Conservation (phyloP, 2,329 filamentous ascomycete species). For the Venturia aucupariae region DNA sequence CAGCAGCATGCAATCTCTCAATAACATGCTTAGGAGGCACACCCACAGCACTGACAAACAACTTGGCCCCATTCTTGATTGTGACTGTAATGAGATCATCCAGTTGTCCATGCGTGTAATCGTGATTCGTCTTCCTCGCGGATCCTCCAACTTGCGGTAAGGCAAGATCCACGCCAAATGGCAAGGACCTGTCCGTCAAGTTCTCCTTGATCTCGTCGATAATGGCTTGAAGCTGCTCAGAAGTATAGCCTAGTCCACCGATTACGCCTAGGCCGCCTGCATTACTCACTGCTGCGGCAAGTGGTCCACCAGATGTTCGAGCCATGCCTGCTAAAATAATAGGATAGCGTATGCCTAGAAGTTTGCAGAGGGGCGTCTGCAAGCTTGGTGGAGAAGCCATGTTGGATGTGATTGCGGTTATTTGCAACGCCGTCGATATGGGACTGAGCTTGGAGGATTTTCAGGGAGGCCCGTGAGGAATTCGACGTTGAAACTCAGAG, state of each 20-base stretch:
- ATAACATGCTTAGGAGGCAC: constrained; percentile 69
- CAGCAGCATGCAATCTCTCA: constrained; percentile 65
- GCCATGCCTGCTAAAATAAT: constrained; percentile 94
- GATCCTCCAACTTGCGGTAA: constrained; percentile 78
- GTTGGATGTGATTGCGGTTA: neutral
- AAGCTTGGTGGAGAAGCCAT: constrained; percentile 38
- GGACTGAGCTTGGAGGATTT: neutral
- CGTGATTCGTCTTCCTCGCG: constrained; percentile 86
- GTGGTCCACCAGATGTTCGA: constrained; percentile 64
- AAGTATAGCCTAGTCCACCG: constrained; percentile 63
- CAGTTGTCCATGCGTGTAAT: constrained; percentile 84
- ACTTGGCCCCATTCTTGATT: constrained; percentile 69
- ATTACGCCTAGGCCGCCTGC: constrained; percentile 68
- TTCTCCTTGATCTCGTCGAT: constrained; percentile 77
- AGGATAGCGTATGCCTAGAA: constrained; percentile 78
- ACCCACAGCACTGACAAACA: constrained; percentile 85
- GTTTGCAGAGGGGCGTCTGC: constrained; percentile 65
- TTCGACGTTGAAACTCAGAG: neutral
- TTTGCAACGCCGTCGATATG: neutral
- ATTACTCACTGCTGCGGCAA: constrained; percentile 82
- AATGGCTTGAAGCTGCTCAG: constrained; percentile 65
- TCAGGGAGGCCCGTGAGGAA: neutral
- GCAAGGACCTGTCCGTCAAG: constrained; percentile 56
- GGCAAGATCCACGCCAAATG: constrained; percentile 87
- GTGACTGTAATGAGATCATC: constrained; percentile 82